Evolutionary conservation across 257 asterid species (phyloP), one percentile per base, ranked within the genome.

Genomic region (Agastache rugosa): DNA sequence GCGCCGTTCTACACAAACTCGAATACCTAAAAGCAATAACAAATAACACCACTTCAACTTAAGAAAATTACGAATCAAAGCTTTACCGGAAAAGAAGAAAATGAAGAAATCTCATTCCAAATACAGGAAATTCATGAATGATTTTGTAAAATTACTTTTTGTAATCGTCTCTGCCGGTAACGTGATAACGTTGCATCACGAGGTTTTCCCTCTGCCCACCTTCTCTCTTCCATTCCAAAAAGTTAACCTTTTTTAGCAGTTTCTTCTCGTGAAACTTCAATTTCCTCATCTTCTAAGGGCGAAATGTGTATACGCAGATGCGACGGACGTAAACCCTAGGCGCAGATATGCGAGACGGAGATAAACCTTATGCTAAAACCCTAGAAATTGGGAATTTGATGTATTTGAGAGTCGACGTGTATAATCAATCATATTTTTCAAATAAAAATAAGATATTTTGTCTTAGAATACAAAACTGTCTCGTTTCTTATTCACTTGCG

Each of bases 211-310:
- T 81, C 69, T 92, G 97, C 45, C 96, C 90, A 3, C 96, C 96
- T 88, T 92, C 99, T 76, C 98, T 85, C 83, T 88, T 87, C 97
- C 97, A 95, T 41, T 90, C 96, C 73, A 88, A 78, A 77, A 92
- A 85, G 76, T 95, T 84, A 7, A 87, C 93, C 78, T 84, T 95
- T 86, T 95, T 95, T 67, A 95, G 54, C 1, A 92, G 84, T 72
- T 92, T 95, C 87, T 89, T 78, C 84, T 95, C 99, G 37, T 90
- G 97, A 87, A 55, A 86, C 80, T 88, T 90, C 15, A 95, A 85
- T 83, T 89, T 85, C 88, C 99, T 95, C 98, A 92, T 95, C 79
- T 71, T 83, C 66, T 37, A 70, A 6, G 16, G 39, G 45, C 41
- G 34, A 55, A 68, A 19, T 22, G 75, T 9, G 50, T 41, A 29